Evolutionary conservation across 1,284 basidiomycete species (phyloP), one percentile per base, ranked within the genome.

Genomic region (Melanopsichium pennsylvanicum): DNA sequence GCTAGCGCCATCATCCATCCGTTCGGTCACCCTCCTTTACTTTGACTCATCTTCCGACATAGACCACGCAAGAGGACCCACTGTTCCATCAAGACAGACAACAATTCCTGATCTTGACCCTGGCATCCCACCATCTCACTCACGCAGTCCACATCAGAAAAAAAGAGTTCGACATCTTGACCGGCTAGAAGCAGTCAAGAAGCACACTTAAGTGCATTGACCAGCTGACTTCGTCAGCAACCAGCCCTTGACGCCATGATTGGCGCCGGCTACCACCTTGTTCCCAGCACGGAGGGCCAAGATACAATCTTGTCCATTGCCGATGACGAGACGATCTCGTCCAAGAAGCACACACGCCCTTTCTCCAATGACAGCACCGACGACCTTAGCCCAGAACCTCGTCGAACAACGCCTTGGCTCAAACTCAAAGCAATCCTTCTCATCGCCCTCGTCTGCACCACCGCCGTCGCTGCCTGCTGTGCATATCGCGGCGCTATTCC

Each of bases 271-370:
- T 68, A 68, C 38, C 52, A 52, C 26, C 49, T 47, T 36, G 21
- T 68, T n/a, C 58, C 58, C 13, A 52, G 45, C 36, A 38, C 54
- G 23, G 64, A 61, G 10, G 61, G 64, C 45, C 37, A 68, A 26
- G 64, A 68, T 25, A 68, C 64, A 27, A 45, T 35, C 21, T 40
- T 61, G 4, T 56, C 54, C 13, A 39, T 44, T 5, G 40, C 52
- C 4, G 33, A 16, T 8, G 38, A 61, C 3, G 25, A 36, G 18
- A 61, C 52, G 26, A 4, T 15, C 9, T 15, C 25, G 3, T 43
- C n/a, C 19, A 39, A 52, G 13, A 50, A 52, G 21, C 22, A 51
- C 9, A 18, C n/a, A 13, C 16, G 43, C 5, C 21, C 39, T 6
- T 18, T 31, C 4, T 32, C 48, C 1, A 13, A 18, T n/a, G 15